phyloP scores from a whole-genome alignment of 306 rosid genomes.

The Prunus padus region DNA sequence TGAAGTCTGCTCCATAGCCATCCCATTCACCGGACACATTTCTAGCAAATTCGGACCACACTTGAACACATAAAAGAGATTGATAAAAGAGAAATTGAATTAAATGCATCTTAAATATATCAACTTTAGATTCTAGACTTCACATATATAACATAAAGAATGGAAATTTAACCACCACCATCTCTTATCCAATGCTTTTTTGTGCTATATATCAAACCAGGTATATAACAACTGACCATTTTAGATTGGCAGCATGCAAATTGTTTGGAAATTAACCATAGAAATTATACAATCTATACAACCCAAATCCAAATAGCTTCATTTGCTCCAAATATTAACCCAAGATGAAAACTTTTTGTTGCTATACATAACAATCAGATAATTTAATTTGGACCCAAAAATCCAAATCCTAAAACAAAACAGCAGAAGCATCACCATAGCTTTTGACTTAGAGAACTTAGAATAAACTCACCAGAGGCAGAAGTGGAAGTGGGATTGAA shows the following conservation, averaged over 20 bases:
- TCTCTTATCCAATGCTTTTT: background rate
- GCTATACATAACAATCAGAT: background rate
- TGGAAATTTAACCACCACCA: background rate
- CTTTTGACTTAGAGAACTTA: slow-evolving; percentile 1
- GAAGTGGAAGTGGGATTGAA: slow-evolving; percentile 31
- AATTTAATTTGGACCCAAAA: background rate
- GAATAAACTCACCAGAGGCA: slow-evolving; percentile 31
- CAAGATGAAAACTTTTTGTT: background rate
- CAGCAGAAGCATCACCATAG: background rate
- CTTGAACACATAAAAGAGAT: slow-evolving; percentile 36
- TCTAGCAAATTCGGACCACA: slow-evolving; percentile 74
- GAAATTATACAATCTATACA: background rate
- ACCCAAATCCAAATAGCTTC: background rate
- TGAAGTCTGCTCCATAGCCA: slow-evolving; percentile 87
- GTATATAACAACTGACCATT: background rate
- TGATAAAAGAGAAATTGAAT: background rate
- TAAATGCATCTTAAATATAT: background rate
- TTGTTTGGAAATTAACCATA: background rate
- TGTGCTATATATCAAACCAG: background rate
- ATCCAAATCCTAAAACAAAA: background rate
- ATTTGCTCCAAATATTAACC: background rate
- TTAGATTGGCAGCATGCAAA: background rate
- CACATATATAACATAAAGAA: background rate
- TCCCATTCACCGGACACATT: slow-evolving; percentile 98
- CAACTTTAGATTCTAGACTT: background rate